phyloP scores from a whole-genome alignment of 1,284 basidiomycete species.

The Phellinidium pouzarii region DNA sequence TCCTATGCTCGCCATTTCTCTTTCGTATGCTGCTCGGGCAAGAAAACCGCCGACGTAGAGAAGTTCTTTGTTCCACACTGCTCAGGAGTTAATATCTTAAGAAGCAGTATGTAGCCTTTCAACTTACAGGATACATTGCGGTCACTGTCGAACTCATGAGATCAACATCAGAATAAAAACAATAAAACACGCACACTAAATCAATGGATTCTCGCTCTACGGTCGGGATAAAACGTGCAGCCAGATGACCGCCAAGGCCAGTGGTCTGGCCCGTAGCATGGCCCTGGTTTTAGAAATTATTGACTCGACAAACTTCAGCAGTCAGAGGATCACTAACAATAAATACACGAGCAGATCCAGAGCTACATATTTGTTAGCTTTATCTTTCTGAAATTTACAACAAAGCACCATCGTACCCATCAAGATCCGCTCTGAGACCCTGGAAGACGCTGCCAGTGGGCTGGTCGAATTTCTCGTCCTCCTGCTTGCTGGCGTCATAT shows the following conservation, averaged over 20 bases:
- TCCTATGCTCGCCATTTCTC: constrained; percentile 64
- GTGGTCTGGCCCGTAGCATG: constrained; percentile 89
- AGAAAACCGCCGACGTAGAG: constrained; percentile 81
- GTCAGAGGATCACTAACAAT: constrained; percentile 44
- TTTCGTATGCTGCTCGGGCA: constrained; percentile 79
- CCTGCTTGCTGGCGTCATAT: constrained; percentile 69
- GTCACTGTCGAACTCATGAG: constrained; percentile 41
- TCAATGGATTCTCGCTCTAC: constrained; percentile 96
- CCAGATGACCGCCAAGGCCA: constrained; percentile 87
- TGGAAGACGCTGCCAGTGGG: constrained; percentile 78
- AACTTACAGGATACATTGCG: constrained; percentile 63
- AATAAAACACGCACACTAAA: constrained; percentile 55
- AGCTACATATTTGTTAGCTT: constrained; percentile 30
- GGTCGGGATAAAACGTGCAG: constrained; percentile 92
- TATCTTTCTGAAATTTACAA: constrained; percentile 17
- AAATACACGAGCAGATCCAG: constrained; percentile 65
- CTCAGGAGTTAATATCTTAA: background rate
- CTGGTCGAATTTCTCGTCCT: constrained; percentile 53
- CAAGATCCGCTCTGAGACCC: constrained; percentile 77
- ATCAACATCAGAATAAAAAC: constrained; percentile 22
- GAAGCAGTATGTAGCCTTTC: background rate
- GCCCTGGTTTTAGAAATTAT: constrained; percentile 37
- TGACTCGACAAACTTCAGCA: background rate
- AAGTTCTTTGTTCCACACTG: constrained; percentile 86
- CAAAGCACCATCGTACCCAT: constrained; percentile 42